Evolutionary conservation across 768 basidiomycete genomes (phyloP).

Genomic region (Rhodosporidiobolus odoratus): DNA sequence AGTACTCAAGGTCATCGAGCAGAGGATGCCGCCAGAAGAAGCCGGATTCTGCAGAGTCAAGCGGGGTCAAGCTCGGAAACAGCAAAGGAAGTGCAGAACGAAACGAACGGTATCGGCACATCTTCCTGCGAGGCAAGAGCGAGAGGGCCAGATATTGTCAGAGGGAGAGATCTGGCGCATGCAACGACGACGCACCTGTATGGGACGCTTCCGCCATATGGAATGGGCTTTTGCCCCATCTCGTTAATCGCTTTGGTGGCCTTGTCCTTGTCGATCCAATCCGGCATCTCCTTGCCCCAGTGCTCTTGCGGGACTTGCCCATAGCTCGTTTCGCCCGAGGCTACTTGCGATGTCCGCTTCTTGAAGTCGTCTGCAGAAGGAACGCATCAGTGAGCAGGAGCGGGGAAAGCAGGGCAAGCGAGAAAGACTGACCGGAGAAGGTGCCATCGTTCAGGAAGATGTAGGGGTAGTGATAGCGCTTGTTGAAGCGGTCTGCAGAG

Average conservation of each 20-base stretch:
- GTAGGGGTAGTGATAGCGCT: conserved; percentile 59
- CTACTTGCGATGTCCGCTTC: conserved; percentile 46
- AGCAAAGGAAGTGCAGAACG: neutral
- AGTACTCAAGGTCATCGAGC: conserved; percentile 67
- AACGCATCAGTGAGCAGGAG: neutral
- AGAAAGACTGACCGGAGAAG: conserved; percentile 47
- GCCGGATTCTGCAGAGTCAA: conserved; percentile 46
- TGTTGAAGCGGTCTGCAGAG: conserved; percentile 32
- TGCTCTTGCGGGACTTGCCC: neutral
- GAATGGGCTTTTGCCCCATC: conserved; percentile 15
- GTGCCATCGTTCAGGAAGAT: conserved; percentile 75
- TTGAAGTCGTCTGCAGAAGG: conserved; percentile 54
- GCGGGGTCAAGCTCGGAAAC: neutral
- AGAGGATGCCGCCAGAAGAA: conserved; percentile 79
- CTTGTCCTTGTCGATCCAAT: neutral
- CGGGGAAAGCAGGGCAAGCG: neutral
- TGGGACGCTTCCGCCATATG: neutral
- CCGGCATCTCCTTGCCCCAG: conserved; percentile 4
- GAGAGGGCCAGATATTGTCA: neutral
- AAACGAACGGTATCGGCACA: conserved; percentile 8
- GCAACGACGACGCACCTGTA: conserved; percentile 1
- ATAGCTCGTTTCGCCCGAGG: conserved; percentile 1
- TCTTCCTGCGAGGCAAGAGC: neutral
- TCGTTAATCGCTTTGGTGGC: conserved; percentile 1
- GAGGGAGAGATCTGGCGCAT: neutral